Evolutionary conservation across 2,329 filamentous ascomycete species (phyloP).

Genomic region (Aaosphaeria arxii): DNA sequence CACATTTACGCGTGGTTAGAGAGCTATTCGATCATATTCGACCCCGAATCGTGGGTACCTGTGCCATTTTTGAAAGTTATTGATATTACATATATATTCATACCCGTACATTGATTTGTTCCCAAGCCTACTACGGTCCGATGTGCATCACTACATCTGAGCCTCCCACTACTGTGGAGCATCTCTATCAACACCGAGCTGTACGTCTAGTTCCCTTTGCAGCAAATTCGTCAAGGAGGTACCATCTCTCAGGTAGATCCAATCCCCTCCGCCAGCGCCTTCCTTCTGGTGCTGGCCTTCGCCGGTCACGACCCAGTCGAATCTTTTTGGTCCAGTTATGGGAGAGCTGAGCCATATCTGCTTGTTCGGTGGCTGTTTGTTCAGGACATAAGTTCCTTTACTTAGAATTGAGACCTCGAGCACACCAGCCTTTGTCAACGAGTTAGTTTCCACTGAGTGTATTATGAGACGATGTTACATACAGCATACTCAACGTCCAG

Average conservation of each 20-base stretch:
- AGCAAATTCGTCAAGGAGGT: slow-evolving; percentile 70
- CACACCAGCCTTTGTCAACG: slow-evolving; percentile 71
- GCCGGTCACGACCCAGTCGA: slow-evolving; percentile 76
- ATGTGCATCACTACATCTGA: too few relatives aligned
- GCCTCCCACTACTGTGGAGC: slow-evolving; percentile 11
- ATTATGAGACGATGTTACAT: slow-evolving; percentile 34
- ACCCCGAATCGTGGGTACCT: too few relatives aligned
- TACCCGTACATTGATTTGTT: too few relatives aligned
- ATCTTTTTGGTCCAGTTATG: slow-evolving; percentile 86
- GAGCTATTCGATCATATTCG: too few relatives aligned
- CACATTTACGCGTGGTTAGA: too few relatives aligned
- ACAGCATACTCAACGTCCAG: slow-evolving; percentile 90
- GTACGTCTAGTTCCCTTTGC: slow-evolving; percentile 70
- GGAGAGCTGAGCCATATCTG: slow-evolving; percentile 96
- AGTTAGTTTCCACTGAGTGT: slow-evolving; percentile 4
- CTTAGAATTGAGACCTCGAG: slow-evolving; percentile 69
- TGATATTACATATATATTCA: too few relatives aligned
- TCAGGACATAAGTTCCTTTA: slow-evolving; percentile 84
- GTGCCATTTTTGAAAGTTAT: too few relatives aligned
- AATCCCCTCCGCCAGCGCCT: slow-evolving; percentile 69
- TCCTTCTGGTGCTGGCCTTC: slow-evolving; percentile 78
- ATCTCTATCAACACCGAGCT: slow-evolving; percentile 36
- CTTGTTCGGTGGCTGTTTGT: slow-evolving; percentile 98
- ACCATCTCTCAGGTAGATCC: slow-evolving; percentile 88
- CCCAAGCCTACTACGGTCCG: too few relatives aligned